Base-by-base conservation (phyloP, 495 filamentous ascomycete genomes). In the Penicillium ucsense region DNA sequence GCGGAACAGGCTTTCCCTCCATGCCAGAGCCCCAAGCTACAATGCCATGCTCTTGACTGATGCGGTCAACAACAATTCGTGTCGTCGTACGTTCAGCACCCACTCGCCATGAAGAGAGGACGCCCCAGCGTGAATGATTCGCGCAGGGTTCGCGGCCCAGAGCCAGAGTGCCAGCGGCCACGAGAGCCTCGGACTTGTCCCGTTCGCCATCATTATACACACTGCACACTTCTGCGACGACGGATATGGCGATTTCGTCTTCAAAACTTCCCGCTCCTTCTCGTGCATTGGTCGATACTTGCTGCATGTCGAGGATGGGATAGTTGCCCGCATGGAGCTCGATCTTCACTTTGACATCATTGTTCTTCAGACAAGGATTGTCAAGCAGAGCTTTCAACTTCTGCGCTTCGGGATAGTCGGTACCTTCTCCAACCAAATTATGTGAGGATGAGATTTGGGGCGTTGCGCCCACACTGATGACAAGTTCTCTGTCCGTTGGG, bases 271-370 rank as follows among this genome's bases (percentile, higher is more conserved):
- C 53, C 0, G 60, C 45, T 8, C 54, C 34, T 45, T 66, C 56
- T 7, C 71, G 54, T 3, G 82, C 80, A 57, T 83, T 79, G 4
- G 88, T 88, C 1, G 86, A 82, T 1, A 92, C 63, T 49, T 94
- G 89, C 61, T 95, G 89, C 54, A 92, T 66, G 60, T 94, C 89
- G 2, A 92, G 74, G 6, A 85, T 70, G 1, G 86, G 79, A 61
- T 86, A 86, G 2, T 83, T 81, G 9, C 84, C 82, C 0, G 85
- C 85, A 68, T 90, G 84, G 0, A 88, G 51, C 52, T 89, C 86
- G 34, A 88, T 59, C 4, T 57, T 60, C 37, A 74, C 70, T 4
- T 61, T 46, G 4, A 66, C 46, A 3, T 66, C 39, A 12, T 54
- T 29, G 20, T 38, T 36, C 7, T 56, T 47, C 8, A 44, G 27